Evolutionary conservation across 2,329 filamentous ascomycete genomes (phyloP).

Genomic region (Ceratocystis albifundus): DNA sequence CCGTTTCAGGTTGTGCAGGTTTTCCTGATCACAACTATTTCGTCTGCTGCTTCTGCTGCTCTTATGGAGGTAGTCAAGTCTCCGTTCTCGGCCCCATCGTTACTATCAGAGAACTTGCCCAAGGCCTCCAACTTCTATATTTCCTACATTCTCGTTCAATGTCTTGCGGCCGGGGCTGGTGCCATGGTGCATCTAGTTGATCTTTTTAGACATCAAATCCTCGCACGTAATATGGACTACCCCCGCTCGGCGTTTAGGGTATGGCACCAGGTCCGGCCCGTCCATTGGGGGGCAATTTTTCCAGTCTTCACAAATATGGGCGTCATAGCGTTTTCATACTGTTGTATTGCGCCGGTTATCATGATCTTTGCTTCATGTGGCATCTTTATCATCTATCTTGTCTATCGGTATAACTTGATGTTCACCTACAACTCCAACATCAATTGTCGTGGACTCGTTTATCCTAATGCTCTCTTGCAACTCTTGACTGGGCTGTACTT

Average conservation of each 20-base stretch:
- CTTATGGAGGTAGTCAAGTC: constrained; percentile 45
- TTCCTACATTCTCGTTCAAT: constrained; percentile 87
- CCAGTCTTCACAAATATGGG: constrained; percentile 72
- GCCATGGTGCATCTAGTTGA: constrained; percentile 61
- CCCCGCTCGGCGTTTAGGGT: constrained; percentile 70
- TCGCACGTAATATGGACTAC: constrained; percentile 63
- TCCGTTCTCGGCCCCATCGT: constrained; percentile 26
- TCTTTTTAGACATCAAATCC: constrained; percentile 43
- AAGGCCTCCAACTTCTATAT: constrained; percentile 78
- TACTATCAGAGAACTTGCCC: constrained; percentile 60
- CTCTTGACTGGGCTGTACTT: constrained; percentile 76
- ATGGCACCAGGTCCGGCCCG: constrained; percentile 60
- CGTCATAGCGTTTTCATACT: constrained; percentile 74
- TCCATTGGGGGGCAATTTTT: constrained; percentile 75
- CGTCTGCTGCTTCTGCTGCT: constrained; percentile 60
- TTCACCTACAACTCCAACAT: constrained; percentile 73
- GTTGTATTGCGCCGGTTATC: constrained; percentile 74
- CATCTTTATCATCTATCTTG: constrained; percentile 69
- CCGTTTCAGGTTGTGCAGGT: constrained; percentile 72
- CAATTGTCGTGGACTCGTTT: constrained; percentile 79
- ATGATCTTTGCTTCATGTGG: constrained; percentile 71
- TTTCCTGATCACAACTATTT: constrained; percentile 69
- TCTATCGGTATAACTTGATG: constrained; percentile 82
- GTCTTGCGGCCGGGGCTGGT: constrained; percentile 63
- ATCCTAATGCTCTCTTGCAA: constrained; percentile 78